A percentile compares a stretch with the other conserved stretches of the same genome.
phyloP scores from a whole-genome alignment of 2,329 filamentous ascomycete genomes.

The Sporothrix pseudoabietina region DNA sequence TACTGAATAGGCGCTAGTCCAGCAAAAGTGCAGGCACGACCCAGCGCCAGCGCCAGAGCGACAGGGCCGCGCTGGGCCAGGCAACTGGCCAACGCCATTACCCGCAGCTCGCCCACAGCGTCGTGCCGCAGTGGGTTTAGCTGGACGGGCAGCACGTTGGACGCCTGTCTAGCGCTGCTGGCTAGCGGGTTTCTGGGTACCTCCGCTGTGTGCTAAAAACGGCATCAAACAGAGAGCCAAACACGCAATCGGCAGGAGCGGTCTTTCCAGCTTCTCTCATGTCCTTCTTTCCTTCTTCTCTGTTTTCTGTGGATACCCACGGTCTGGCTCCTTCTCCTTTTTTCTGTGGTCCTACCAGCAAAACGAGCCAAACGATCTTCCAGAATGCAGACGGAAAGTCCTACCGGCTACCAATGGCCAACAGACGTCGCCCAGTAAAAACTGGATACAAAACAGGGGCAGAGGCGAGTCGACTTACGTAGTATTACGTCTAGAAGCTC shows the following conservation, averaged over 20 bases:
- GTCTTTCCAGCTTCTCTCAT: not conserved
- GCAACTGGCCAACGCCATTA: not conserved
- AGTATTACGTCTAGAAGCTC: not conserved
- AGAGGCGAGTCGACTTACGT: not conserved
- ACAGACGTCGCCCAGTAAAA: not conserved
- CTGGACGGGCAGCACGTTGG: conserved; percentile 22
- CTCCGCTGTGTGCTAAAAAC: conserved; percentile 27
- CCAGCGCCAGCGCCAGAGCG: not conserved
- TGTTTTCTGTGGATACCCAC: not conserved
- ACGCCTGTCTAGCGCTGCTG: conserved; percentile 26
- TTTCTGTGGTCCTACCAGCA: not conserved
- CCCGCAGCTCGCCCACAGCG: not conserved
- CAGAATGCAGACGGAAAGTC: not conserved
- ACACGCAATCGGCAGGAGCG: conserved; percentile 13
- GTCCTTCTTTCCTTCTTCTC: not conserved
- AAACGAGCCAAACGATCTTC: not conserved
- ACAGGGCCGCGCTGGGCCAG: not conserved
- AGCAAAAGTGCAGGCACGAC: not conserved
- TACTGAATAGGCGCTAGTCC: not conserved
- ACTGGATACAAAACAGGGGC: not conserved
- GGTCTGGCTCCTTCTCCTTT: not conserved
- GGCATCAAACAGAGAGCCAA: conserved; percentile 20
- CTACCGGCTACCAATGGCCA: not conserved
- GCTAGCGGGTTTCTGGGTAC: not conserved
- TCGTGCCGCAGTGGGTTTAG: conserved; percentile 8